Evolutionary conservation across 371 early-diverging fungal genomes (phyloP), one percentile per base, ranked within the genome.

Genomic region (Haplosporangium sp.): DNA sequence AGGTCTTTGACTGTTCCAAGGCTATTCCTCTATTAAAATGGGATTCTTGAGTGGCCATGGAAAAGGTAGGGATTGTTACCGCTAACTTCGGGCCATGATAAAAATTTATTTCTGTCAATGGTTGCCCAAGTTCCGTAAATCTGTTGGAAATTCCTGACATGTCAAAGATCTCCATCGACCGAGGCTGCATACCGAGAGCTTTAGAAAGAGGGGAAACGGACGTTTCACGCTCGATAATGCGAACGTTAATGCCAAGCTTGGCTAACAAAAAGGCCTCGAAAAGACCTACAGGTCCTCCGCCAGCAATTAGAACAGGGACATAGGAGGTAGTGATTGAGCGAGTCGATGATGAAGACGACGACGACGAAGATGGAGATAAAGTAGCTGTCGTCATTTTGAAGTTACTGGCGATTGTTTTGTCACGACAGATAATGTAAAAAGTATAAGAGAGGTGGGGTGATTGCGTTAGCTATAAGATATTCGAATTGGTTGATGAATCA

Each of bases 281-380:
- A 10, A 84, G 71, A 4, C 84, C 84, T 0, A 71, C 74, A 5
- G 84, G 84, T 2, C 84, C 81, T 1, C 59, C 81, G 20, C 81
- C 84, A 17, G 71, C 68, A 27, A 84, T 84, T 19, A 84, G 61
- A 17, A 79, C 71, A n/a, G 77, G 74, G 17, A 71, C 60, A 19
- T 42, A 64, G 3, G 47, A 15, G 5, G n/a, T 13, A 4, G 63
- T 10, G 17, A 40, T 61, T 8, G 42, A 44, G 20, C 44, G 20
- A 20, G 19, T 4, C 0, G 61, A 44, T 8, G 61, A 61, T 1
- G 38, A 13, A 9, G 61, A 11, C 3, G 63, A 48, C 4, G 13
- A 13, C 47, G 47, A 47, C 15, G 47, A 15, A 8, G 47, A 47
- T 13, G 47, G 47, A 13, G 47, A 13, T 47, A 47, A 15, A 47